Base-by-base conservation (phyloP, 768 basidiomycete species). In the Ramaria sp. region DNA sequence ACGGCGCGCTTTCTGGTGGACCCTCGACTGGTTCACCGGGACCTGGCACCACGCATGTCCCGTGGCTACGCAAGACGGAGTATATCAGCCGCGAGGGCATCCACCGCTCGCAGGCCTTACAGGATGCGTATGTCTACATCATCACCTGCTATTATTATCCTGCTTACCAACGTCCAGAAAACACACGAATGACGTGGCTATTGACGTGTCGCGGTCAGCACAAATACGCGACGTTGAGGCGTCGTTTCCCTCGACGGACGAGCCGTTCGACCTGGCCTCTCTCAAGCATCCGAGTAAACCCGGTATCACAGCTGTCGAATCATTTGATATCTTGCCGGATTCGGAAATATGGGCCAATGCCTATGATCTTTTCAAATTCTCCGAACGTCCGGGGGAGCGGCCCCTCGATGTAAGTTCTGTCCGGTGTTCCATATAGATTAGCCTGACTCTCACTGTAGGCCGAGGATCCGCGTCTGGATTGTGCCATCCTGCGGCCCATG, bases 51-150 rank as follows among this genome's bases (percentile, higher is more conserved):
- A 70, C 77, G 17, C 78, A 91, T 57, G 93, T 96, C 11, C 78
- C 90, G 1, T 97, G 94, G 94, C 74, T 97, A 53, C 78, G 94
- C 53, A 91, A 88, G 68, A 95, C 93, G 0, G 92, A 93, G 64
- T 94, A 96, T 64, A 78, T 94, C 54, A 85, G 81, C 58, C 71
- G 86, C 62, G 76, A 78, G 72, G 81, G 71, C 68, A 77, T 54
- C 63, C 76, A 60, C 67, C 81, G 67, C 65, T 68, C 59, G 57
- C 71, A 61, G 24, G 68, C 64, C 57, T 17, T 65, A 27, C 75
- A 78, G 41, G 88, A 89, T 67, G 68, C 75, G 88, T 88, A 63
- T 61, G 78, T 73, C 27, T 27, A 13, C 54, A 12, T 38, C 5
- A 5, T 22, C 20, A 5, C 34, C 45, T 11, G 13, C 37, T 56